Conservation (phyloP, 352 stramenopile genomes). For the Phytophthora brassicae region DNA sequence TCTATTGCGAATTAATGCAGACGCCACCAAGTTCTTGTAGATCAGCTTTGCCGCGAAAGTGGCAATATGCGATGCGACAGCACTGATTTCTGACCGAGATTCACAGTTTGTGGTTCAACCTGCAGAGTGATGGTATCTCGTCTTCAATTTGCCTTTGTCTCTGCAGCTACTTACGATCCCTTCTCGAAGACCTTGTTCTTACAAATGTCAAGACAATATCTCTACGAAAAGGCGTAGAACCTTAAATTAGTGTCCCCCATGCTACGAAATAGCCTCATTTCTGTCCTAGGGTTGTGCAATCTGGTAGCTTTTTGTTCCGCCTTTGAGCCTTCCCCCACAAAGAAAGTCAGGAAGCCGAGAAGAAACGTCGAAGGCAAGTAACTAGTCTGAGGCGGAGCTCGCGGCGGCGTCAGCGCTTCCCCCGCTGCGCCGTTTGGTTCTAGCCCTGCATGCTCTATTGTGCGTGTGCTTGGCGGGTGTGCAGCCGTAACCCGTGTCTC, state of each 20-base stretch:
- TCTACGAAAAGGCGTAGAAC: background rate
- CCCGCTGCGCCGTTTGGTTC: background rate
- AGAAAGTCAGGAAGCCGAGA: slow-evolving; percentile 40
- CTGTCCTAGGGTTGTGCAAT: slow-evolving; percentile 18
- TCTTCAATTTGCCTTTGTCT: slow-evolving; percentile 5
- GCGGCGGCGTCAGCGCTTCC: background rate
- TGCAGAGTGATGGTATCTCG: slow-evolving; percentile 33
- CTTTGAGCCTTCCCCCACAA: slow-evolving; percentile 31
- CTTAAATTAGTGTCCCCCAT: slow-evolving; percentile 6
- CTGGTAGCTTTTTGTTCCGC: slow-evolving; percentile 27
- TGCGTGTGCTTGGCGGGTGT: slow-evolving; percentile 1
- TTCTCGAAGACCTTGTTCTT: slow-evolving; percentile 25
- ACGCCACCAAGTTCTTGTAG: too few species aligned
- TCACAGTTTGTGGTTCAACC: slow-evolving; percentile 31
- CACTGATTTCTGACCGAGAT: slow-evolving; percentile 16
- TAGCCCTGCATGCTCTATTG: background rate
- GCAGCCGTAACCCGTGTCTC: background rate
- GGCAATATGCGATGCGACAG: too few species aligned
- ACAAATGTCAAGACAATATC: slow-evolving; percentile 1
- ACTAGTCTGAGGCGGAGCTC: slow-evolving; percentile 3
- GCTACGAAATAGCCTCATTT: slow-evolving; percentile 4
- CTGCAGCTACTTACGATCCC: slow-evolving; percentile 10
- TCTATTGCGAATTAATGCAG: too few species aligned
- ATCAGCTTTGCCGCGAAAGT: too few species aligned
- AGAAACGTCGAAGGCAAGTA: slow-evolving; percentile 47